A percentile compares a stretch with the other conserved stretches of the same genome.
These are phyloP conservation scores for Papiliotrema flavescens DNA, from an alignment of 1,284 basidiomycete species.

Conservation along the genomic window DNA sequence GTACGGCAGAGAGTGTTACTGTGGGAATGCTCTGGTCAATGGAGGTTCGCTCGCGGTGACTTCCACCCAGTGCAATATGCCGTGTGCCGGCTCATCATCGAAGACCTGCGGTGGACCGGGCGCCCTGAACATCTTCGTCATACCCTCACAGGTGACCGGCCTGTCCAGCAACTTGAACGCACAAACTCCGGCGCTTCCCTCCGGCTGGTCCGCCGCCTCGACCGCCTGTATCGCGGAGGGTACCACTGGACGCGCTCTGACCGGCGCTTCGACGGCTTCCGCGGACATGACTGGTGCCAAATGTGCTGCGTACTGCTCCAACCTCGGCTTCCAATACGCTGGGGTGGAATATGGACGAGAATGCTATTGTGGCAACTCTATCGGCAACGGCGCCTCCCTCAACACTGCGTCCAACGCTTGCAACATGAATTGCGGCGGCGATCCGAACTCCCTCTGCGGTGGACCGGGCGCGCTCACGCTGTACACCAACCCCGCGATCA, in stretches of 20 bases:
- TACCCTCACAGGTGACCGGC: no score
- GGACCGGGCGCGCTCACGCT: slow-evolving; percentile 21
- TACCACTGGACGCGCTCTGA: slow-evolving; percentile 21
- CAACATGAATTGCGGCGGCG: slow-evolving; percentile 29
- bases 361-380: slow-evolving; percentile 30
- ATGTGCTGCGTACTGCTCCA: slow-evolving; percentile 29
- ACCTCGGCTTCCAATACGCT: slow-evolving; percentile 26
- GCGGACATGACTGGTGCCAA: slow-evolving; percentile 22
- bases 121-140: no score
- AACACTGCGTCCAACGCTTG: slow-evolving; percentile 11
- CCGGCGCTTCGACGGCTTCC: slow-evolving; percentile 12
- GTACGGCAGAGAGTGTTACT: slow-evolving; percentile 9
- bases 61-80: slow-evolving; percentile 9
- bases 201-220: slow-evolving; percentile 13
- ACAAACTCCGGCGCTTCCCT: slow-evolving; percentile 5
- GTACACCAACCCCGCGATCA: slow-evolving; percentile 27
- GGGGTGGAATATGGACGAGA: slow-evolving; percentile 27
- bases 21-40: background rate
- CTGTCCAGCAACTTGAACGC: background rate
- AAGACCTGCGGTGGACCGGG: slow-evolving; percentile 11
- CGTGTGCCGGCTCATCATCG: slow-evolving; percentile 10
- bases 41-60: background rate
- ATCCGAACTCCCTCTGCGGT: slow-evolving; percentile 25
- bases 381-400: slow-evolving; percentile 22
- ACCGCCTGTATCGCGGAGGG: slow-evolving; percentile 21